A percentile compares a stretch with the other conserved stretches of the same genome.
These are phyloP conservation scores for Lasiodiplodia sp. DNA, from an alignment of 2,329 filamentous ascomycete species.

Conservation along the genomic window DNA sequence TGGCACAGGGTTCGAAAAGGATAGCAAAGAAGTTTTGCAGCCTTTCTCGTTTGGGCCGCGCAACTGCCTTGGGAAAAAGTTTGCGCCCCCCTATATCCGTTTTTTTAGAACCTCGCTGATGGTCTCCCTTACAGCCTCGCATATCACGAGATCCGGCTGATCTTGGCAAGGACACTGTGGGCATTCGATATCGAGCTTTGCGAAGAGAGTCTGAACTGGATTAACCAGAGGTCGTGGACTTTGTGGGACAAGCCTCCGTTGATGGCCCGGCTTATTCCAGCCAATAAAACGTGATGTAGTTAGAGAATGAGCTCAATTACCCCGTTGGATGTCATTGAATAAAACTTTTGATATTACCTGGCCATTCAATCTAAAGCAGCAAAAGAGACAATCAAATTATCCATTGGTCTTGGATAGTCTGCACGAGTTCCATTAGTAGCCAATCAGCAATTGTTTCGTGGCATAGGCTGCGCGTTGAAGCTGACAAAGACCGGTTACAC, in stretches of 20 bases:
- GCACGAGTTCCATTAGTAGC: too few relatives aligned
- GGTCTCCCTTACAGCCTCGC: constrained; percentile 39
- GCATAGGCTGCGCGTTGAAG: too few relatives aligned
- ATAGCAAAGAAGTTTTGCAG: constrained; percentile 36
- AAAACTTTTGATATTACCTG: too few relatives aligned
- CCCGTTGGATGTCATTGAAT: too few relatives aligned
- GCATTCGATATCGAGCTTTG: constrained; percentile 49
- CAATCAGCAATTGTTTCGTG: too few relatives aligned
- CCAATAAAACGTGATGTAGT: background rate
- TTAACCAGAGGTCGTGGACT: constrained; percentile 40
- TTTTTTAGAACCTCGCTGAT: background rate
- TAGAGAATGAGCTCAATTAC: background rate
- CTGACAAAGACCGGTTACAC: too few relatives aligned
- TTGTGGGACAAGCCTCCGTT: constrained; percentile 45
- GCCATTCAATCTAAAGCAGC: too few relatives aligned
- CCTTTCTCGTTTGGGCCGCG: constrained; percentile 41
- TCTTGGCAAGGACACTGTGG: constrained; percentile 50
- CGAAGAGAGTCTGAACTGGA: constrained; percentile 48
- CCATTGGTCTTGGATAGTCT: too few relatives aligned
- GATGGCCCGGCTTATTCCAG: constrained; percentile 36
- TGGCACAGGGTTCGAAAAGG: constrained; percentile 35
- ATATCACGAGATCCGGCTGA: constrained; percentile 47
- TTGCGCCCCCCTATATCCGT: background rate
- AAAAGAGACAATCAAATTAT: too few relatives aligned
- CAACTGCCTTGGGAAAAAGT: constrained; percentile 47